Evolutionary conservation across 2,329 filamentous ascomycete genomes (phyloP), one percentile per base, ranked within the genome.

Genomic region (Epichloe brachyelytri): DNA sequence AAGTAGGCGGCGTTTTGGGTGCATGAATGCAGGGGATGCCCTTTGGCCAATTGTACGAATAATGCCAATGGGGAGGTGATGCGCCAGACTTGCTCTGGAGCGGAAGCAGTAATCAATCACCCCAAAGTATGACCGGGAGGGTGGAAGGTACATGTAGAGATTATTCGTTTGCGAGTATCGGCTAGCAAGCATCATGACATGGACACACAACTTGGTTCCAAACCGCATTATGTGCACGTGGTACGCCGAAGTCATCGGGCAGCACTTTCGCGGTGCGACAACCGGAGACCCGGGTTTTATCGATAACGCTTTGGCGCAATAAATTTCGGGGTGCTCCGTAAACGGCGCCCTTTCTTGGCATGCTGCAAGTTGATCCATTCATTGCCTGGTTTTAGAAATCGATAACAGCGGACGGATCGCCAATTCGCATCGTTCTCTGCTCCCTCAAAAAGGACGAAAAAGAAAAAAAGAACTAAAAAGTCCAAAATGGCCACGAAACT

Each of bases 401-500:
- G 30, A 30, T 10, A 30, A 11, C 8, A 4, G 8, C 26, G 3
- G 10, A 30, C 30, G 10, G 30, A 30, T 30, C 30, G 30, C 10
- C 30, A 34, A 38, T 17, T 46, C 12, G 33, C 26, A 10, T 19
- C n/a, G 2, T 34, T 46, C 17, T 10, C 15, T 15, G 6, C 17
- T n/a, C n/a, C n/a, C n/a, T n/a, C 12, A 46, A 5, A 37, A 34
- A 5, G 15, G 19, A 19, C 19, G 3, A 26, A 1, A 6, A 7
- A 22, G 19, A 36, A 19, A 17, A 3, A 39, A 5, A 33, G 2
- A 19, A 22, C 6, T 3, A 6, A 30, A 38, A 22, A 19, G 5
- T 4, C 0, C 36, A 11, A 46, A 48, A 74, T 74, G 71, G 68
- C 70, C 55, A 58, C 70, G 56, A 68, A 67, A 56, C 55, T 66